Conservation (phyloP, 768 basidiomycete genomes). For the Lepiota brunneoincarnata region DNA sequence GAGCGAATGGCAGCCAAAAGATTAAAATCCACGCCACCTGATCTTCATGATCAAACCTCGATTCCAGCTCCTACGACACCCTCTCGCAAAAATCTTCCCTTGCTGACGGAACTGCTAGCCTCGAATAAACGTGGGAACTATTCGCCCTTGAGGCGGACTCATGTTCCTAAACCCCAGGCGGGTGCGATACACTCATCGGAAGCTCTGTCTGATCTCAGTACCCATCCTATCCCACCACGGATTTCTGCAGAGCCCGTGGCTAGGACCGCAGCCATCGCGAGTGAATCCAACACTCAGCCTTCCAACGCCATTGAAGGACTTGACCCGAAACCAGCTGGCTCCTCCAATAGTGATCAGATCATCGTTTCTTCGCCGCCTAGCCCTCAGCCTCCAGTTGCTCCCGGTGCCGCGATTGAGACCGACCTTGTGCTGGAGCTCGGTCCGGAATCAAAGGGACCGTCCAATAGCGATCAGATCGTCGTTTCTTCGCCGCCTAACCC, state of each 20-base stretch:
- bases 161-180: neutral
- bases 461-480: too few species aligned
- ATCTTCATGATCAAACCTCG: neutral
- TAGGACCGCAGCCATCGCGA: too few species aligned
- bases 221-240: neutral
- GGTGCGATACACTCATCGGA: neutral
- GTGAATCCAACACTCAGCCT: too few species aligned
- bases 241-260: neutral
- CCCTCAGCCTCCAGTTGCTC: too few species aligned
- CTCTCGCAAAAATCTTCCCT: constrained; percentile 25
- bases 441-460: neutral
- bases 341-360: too few species aligned
- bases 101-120: constrained; percentile 36
- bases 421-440: neutral
- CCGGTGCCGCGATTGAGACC: neutral
- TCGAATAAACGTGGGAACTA: constrained; percentile 25
- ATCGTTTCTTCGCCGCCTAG: too few species aligned
- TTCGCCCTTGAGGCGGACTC: constrained; percentile 8
- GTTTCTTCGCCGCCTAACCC: too few species aligned
- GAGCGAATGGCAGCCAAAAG: neutral
- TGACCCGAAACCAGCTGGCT: too few species aligned
- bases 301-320: too few species aligned
- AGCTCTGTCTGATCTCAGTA: neutral
- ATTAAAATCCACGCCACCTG: neutral
- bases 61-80: constrained; percentile 13